Conservation (phyloP, 768 basidiomycete genomes). For the Auriscalpium microsporum region DNA sequence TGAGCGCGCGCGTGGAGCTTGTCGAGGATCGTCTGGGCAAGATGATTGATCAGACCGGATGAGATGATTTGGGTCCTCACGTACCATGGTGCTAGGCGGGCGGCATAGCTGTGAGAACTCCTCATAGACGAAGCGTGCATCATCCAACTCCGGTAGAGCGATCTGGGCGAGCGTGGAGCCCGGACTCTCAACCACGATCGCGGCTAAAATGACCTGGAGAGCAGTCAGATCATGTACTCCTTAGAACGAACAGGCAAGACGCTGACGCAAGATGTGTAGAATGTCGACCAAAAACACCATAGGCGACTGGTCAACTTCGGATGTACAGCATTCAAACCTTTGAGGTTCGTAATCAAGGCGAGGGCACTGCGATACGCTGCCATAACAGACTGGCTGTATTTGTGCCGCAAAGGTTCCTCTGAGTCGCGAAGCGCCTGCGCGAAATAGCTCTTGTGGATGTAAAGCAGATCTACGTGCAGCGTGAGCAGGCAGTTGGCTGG, state of each 20-base stretch:
- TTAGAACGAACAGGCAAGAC: slow-evolving; percentile 12
- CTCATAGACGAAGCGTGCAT: slow-evolving; percentile 32
- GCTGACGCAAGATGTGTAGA: slow-evolving; percentile 40
- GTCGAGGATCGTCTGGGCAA: background rate
- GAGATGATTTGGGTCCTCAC: no score
- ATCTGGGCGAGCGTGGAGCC: slow-evolving; percentile 32
- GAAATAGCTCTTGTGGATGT: slow-evolving; percentile 39
- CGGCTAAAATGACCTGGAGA: slow-evolving; percentile 32
- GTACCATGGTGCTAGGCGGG: slow-evolving; percentile 15
- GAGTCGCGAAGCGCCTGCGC: slow-evolving; percentile 36
- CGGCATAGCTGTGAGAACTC: slow-evolving; percentile 33
- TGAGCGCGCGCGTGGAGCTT: background rate
- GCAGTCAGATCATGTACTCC: background rate
- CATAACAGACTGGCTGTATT: slow-evolving; percentile 38
- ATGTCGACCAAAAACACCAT: slow-evolving; percentile 46
- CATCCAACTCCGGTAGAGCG: slow-evolving; percentile 32
- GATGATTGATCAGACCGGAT: background rate
- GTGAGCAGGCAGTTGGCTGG: background rate
- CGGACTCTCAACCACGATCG: slow-evolving; percentile 38
- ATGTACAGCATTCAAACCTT: slow-evolving; percentile 29
- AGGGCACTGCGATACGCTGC: slow-evolving; percentile 37
- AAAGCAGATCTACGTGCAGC: slow-evolving; percentile 14
- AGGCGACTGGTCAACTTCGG: slow-evolving; percentile 24
- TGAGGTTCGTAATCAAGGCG: slow-evolving; percentile 32
- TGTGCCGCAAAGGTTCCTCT: slow-evolving; percentile 34